These are phyloP conservation scores for Trametes cingulata DNA, from an alignment of 768 basidiomycete genomes.

Conservation along the genomic window DNA sequence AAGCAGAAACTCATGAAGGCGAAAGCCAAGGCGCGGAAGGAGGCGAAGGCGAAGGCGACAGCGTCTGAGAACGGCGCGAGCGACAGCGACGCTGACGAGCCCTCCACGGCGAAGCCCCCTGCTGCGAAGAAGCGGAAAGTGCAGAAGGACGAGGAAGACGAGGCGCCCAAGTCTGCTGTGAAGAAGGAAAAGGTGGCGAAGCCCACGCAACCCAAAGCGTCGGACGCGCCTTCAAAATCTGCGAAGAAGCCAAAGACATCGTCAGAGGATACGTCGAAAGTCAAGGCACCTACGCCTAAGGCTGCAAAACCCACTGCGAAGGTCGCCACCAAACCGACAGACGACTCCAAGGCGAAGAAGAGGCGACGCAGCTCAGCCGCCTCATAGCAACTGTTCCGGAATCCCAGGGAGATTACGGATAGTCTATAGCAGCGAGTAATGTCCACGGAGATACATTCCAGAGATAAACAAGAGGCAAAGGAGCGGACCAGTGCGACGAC, in stretches of 20 bases:
- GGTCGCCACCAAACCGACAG: not conserved
- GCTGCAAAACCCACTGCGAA: not conserved
- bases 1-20: constrained; percentile 47
- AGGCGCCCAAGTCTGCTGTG: not conserved
- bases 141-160: not conserved
- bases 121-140: constrained; percentile 28
- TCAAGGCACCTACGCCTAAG: not conserved
- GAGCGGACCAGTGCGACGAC: constrained; percentile 7
- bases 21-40: constrained; percentile 36
- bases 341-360: constrained; percentile 8
- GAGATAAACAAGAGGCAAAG: constrained; percentile 13
- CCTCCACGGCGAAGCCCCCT: not conserved
- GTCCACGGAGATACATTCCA: constrained; percentile 22
- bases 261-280: not conserved
- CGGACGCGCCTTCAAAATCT: not conserved
- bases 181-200: constrained; percentile 4
- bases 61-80: constrained; percentile 1
- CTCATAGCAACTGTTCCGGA: not conserved
- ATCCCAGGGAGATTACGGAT: constrained; percentile 2
- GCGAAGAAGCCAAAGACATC: not conserved
- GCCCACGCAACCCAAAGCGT: not conserved
- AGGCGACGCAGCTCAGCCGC: constrained; percentile 5
- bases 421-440: constrained; percentile 17
- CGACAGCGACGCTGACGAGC: not conserved
- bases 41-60: constrained; percentile 19